Percentiles rank a stretch among this genome's conserved stretches.
Conservation (phyloP, 2,329 filamentous ascomycete genomes). For the Geosmithia flava region DNA sequence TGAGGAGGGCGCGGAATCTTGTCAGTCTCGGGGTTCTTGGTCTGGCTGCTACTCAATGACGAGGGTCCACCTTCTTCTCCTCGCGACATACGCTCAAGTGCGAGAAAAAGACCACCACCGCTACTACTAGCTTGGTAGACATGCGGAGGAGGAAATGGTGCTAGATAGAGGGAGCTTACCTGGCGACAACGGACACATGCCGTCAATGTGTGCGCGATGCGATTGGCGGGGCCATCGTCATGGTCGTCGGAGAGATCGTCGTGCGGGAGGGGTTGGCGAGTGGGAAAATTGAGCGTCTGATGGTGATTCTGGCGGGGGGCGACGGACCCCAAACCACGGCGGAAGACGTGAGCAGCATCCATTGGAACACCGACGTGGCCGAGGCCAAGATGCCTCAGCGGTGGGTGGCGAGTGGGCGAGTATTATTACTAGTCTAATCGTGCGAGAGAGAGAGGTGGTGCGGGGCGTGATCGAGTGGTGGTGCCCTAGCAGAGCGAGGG, state of each 20-base stretch:
- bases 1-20: not conserved
- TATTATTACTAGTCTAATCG: not conserved
- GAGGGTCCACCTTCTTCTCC: not conserved
- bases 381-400: not conserved
- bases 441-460: not conserved
- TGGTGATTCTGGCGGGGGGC: slow-evolving; percentile 23
- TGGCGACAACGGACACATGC: slow-evolving; percentile 71
- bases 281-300: slow-evolving; percentile 13
- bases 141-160: not conserved
- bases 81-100: not conserved
- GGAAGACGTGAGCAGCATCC: slow-evolving; percentile 48
- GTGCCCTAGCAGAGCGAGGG: not conserved
- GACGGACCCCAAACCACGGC: slow-evolving; percentile 39
- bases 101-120: not conserved
- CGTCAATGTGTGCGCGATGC: slow-evolving; percentile 68
- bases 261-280: slow-evolving; percentile 14
- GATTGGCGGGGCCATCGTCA: slow-evolving; percentile 37
- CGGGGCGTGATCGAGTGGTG: not conserved
- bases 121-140: not conserved
- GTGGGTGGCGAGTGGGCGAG: not conserved
- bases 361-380: slow-evolving; percentile 23
- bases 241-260: slow-evolving; percentile 24
- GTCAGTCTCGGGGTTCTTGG: not conserved
- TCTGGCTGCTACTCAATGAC: not conserved
- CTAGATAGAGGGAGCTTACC: slow-evolving; percentile 27